phyloP scores from a whole-genome alignment of 805 yeast genomes.

The Metschnikowia borealis region DNA sequence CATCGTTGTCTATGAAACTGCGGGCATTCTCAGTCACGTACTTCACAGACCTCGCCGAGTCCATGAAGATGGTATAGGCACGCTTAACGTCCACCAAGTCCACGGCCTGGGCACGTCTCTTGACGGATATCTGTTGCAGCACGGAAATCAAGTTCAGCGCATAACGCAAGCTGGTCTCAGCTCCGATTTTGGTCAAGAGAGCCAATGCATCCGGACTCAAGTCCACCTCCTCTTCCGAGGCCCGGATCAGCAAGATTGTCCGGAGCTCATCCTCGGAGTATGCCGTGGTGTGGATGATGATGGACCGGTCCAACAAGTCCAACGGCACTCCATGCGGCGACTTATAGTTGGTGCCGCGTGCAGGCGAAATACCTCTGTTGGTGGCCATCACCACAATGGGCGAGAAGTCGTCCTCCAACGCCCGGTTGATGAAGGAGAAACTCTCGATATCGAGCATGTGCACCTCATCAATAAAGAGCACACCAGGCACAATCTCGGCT shows the following conservation, averaged over 20 bases:
- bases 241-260: slow-evolving; percentile 81
- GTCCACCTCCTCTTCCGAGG: slow-evolving; percentile 91
- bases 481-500: slow-evolving; percentile 97
- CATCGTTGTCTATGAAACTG: slow-evolving; percentile 75
- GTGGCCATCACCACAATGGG: slow-evolving; percentile 98
- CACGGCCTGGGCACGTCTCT: slow-evolving; percentile 68
- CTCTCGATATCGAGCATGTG: slow-evolving; percentile 98
- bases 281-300: slow-evolving; percentile 80
- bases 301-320: slow-evolving; percentile 89
- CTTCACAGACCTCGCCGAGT: slow-evolving; percentile 83
- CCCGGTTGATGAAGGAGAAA: slow-evolving; percentile 91
- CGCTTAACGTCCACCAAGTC: slow-evolving; percentile 83
- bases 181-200: slow-evolving; percentile 82
- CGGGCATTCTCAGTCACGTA: slow-evolving; percentile 66
- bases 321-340: slow-evolving; percentile 98
- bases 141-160: slow-evolving; percentile 90
- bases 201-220: slow-evolving; percentile 78
- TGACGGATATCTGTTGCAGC: slow-evolving; percentile 78
- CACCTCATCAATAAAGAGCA: slow-evolving; percentile 93
- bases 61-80: slow-evolving; percentile 81
- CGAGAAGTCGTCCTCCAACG: slow-evolving; percentile 92
- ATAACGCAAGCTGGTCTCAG: slow-evolving; percentile 87
- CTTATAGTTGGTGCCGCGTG: slow-evolving; percentile 89
- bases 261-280: slow-evolving; percentile 82
- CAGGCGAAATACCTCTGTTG: slow-evolving; percentile 89